Evolutionary conservation across 2,329 filamentous ascomycete species (phyloP), one percentile per base, ranked within the genome.

Genomic region (Ilyonectria destructans): DNA sequence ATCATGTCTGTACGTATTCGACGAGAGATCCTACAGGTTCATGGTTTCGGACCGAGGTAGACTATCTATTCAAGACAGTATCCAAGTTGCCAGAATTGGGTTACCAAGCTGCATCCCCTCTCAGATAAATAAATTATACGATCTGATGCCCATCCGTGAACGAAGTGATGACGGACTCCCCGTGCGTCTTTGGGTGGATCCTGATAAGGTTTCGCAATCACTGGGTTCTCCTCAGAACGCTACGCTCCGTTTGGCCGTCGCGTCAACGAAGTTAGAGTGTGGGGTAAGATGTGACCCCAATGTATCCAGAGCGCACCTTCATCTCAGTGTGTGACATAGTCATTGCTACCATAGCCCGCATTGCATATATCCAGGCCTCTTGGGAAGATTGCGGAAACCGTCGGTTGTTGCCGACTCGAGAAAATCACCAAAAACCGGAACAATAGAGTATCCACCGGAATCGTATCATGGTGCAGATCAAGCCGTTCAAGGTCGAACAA

Each of bases 401-500:
- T 19, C 35, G n/a, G 51, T 35, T 12, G 51, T 19, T n/a, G 12
- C n/a, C 7, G 10, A 21, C 29, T 54, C 10, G 19, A 21, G 17
- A 29, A 54, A 23, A 26, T 19, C 10, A 61, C 15, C 48, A 6
- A 10, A 19, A 15, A 54, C 37, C 23, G 10, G 35, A 58, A 37
- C 23, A 31, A 8, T 13, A 26, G 15, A 40, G 37, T n/a, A 9
- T 62, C 19, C 33, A 55, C 15, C 17, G 40, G 40, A n/a, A 60
- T 12, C 8, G 40, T 8, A 60, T 9, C 8, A 90, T 90, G 88
- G 88, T 89, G 37, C 82, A 86, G 56, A 87, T 92, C 69, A 82
- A 86, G 21, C 84, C 70, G 1, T 94, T 94, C 76, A 86, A 88
- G 17, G 92, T 96, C 9, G 94, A 97, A 82, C 80, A 89, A 80